Percentiles rank a stretch among this genome's conserved stretches.
These are phyloP conservation scores for Physcia stellaris DNA, from an alignment of 495 filamentous ascomycete species.

Conservation along the genomic window DNA sequence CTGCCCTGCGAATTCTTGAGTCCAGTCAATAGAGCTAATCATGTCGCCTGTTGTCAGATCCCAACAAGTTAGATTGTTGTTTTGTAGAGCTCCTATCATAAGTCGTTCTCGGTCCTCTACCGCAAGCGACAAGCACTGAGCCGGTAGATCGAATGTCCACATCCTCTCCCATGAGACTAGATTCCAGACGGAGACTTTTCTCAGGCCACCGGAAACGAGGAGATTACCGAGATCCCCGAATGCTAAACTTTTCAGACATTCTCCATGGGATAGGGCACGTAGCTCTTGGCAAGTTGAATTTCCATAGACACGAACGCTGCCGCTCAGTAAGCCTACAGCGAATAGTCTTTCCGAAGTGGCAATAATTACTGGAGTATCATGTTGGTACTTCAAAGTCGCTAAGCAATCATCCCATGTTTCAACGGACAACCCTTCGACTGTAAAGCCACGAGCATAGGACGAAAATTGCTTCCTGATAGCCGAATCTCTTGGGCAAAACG, in stretches of 20 bases:
- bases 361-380: constrained; percentile 3
- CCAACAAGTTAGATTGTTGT: constrained; percentile 15
- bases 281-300: constrained; percentile 12
- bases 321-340: constrained; percentile 5
- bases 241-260: constrained; percentile 8
- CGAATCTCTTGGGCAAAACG: constrained; percentile 18
- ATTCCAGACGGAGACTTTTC: constrained; percentile 16
- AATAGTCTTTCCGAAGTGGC: constrained; percentile 9
- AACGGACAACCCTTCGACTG: constrained; percentile 13
- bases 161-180: constrained; percentile 7
- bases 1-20: constrained; percentile 7
- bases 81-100: constrained; percentile 11
- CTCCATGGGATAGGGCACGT: constrained; percentile 11
- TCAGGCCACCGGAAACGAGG: constrained; percentile 12
- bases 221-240: constrained; percentile 11
- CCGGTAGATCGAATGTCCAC: constrained; percentile 9
- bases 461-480: constrained; percentile 12
- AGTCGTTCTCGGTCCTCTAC: constrained; percentile 14
- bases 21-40: constrained; percentile 13
- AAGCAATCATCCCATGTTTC: constrained; percentile 18
- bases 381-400: constrained; percentile 9
- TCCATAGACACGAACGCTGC: constrained; percentile 14
- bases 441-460: constrained; percentile 8
- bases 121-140: constrained; percentile 8
- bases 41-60: constrained; percentile 9